These are phyloP conservation scores for Plasmodium gallinaceum DNA, from an alignment of 169 alveolate species.

Conservation along the genomic window DNA sequence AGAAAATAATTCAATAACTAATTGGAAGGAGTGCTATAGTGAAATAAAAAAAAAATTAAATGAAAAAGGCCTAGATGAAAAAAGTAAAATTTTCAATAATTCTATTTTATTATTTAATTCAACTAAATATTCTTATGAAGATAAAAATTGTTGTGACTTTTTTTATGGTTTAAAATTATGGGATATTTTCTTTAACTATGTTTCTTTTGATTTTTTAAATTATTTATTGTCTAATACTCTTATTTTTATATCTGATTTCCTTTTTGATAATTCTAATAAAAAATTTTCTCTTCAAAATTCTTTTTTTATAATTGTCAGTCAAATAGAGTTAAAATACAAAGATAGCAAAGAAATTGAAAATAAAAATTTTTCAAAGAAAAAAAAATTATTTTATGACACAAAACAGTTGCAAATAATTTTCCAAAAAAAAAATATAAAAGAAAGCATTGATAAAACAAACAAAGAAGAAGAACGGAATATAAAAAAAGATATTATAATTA, in stretches of 20 bases:
- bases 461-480: background rate
- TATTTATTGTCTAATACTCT: conserved; percentile 62
- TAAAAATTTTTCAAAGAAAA: conserved; percentile 31
- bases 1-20: conserved; percentile 8
- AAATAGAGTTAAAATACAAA: conserved; percentile 43
- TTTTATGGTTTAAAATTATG: conserved; percentile 68
- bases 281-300: conserved; percentile 13
- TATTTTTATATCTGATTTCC: conserved; percentile 67
- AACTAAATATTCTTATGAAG: conserved; percentile 71
- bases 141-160: conserved; percentile 68
- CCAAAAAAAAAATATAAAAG: background rate
- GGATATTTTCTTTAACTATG: conserved; percentile 68
- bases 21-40: conserved; percentile 72
- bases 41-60: conserved; percentile 59
- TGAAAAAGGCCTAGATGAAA: conserved; percentile 53
- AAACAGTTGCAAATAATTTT: conserved; percentile 32
- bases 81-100: conserved; percentile 59
- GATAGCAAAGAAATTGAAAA: conserved; percentile 20
- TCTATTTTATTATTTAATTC: conserved; percentile 58
- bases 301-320: conserved; percentile 19
- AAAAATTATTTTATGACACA: conserved; percentile 26
- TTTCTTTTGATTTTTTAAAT: conserved; percentile 71
- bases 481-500: background rate
- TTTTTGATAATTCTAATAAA: conserved; percentile 20
- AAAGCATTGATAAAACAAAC: background rate